A percentile compares a stretch with the other conserved stretches of the same genome.
Conservation (phyloP, 768 basidiomycete genomes). For the Guyanaporus albipodus region DNA sequence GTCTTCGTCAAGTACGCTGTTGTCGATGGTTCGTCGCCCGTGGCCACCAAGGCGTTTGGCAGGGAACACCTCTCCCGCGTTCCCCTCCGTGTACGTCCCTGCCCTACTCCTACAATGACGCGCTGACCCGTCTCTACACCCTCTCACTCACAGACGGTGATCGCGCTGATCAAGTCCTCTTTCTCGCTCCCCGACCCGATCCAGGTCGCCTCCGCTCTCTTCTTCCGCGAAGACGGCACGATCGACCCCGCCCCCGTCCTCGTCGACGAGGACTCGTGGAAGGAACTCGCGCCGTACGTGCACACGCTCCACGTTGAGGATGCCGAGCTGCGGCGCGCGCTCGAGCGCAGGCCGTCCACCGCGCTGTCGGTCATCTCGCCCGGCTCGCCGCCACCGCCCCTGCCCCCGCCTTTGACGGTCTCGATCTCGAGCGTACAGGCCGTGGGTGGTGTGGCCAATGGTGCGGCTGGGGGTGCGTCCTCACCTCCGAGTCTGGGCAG, state of each 20-base stretch:
- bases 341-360: conserved; percentile 16
- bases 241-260: conserved; percentile 18
- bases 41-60: conserved; percentile 28
- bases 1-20: conserved; percentile 24
- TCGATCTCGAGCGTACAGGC: neutral
- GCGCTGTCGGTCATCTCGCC: conserved; percentile 10
- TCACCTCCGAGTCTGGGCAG: neutral
- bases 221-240: conserved; percentile 30
- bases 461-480: neutral
- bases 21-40: conserved; percentile 10
- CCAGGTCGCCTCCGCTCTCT: conserved; percentile 21
- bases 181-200: conserved; percentile 16
- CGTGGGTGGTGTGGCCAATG: too few relatives aligned
- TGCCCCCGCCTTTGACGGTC: neutral
- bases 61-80: conserved; percentile 30
- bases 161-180: conserved; percentile 20
- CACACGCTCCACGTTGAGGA: conserved; percentile 32
- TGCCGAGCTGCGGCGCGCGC: too few relatives aligned
- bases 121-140: neutral
- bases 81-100: conserved; percentile 28
- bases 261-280: conserved; percentile 32
- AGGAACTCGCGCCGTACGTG: conserved; percentile 29
- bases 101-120: too few relatives aligned
- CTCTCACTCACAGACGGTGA: conserved; percentile 20
- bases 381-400: conserved; percentile 1